Conservation (phyloP, 768 basidiomycete genomes). For the Russula dissimulans region DNA sequence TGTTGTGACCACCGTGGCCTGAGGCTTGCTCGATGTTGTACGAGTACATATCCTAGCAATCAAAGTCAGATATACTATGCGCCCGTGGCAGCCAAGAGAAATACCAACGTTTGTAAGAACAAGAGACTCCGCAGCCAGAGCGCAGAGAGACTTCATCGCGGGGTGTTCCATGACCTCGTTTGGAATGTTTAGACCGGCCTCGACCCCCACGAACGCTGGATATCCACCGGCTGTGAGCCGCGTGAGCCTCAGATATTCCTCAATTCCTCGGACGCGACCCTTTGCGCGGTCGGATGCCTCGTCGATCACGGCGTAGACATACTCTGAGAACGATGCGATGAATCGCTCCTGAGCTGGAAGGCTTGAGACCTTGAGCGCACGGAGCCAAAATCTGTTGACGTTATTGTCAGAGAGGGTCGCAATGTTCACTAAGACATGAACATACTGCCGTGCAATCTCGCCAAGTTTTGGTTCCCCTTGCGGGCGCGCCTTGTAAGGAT, state of each 20-base stretch:
- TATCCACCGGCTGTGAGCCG: slow-evolving; percentile 47
- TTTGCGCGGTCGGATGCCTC: slow-evolving; percentile 26
- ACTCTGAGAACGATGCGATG: slow-evolving; percentile 26
- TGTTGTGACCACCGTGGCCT: slow-evolving; percentile 55
- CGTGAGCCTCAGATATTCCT: slow-evolving; percentile 44
- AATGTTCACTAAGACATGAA: neutral
- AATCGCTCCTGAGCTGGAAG: slow-evolving; percentile 22
- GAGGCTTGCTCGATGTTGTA: slow-evolving; percentile 69
- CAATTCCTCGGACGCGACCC: slow-evolving; percentile 31
- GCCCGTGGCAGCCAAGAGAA: neutral
- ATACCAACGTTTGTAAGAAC: slow-evolving; percentile 33
- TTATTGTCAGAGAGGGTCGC: neutral
- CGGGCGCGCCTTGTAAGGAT: neutral
- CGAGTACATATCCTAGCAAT: slow-evolving; percentile 57
- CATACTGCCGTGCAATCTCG: slow-evolving; percentile 10
- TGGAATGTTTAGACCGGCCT: slow-evolving; percentile 49
- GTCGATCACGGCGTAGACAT: slow-evolving; percentile 27
- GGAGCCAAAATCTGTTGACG: slow-evolving; percentile 9
- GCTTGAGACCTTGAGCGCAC: slow-evolving; percentile 3
- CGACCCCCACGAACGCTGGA: slow-evolving; percentile 42
- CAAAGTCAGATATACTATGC: neutral
- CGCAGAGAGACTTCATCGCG: slow-evolving; percentile 35
- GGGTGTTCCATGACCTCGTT: slow-evolving; percentile 47
- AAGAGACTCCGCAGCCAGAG: slow-evolving; percentile 41
- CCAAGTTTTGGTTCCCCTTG: slow-evolving; percentile 7